phyloP scores from a whole-genome alignment of 2,329 filamentous ascomycete genomes.

The Ophioceras dolichostomum region DNA sequence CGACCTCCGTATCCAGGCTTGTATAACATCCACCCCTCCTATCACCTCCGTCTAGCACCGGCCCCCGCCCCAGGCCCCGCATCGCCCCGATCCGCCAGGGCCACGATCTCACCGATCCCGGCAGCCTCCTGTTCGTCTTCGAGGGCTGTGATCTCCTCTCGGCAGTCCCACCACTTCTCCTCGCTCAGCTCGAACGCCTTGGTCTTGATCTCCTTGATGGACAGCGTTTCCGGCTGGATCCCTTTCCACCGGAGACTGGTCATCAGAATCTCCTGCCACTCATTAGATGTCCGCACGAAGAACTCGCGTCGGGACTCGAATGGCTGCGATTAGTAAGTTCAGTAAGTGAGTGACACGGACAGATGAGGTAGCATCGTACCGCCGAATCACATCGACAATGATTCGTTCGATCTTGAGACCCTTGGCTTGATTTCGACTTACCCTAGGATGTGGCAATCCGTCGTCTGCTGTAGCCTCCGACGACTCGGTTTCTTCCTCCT shows the following conservation, averaged over 20 bases:
- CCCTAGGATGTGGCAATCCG: conserved; percentile 57
- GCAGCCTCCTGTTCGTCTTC: conserved; percentile 96
- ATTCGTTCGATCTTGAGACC: too few species aligned
- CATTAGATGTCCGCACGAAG: conserved; percentile 73
- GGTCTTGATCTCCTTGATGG: conserved; percentile 85
- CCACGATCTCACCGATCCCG: conserved; percentile 90
- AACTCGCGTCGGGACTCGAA: conserved; percentile 90
- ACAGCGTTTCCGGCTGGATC: conserved; percentile 52
- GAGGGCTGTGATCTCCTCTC: conserved; percentile 81
- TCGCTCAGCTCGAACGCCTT: conserved; percentile 84
- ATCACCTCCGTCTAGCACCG: conserved; percentile 3
- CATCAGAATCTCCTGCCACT: conserved; percentile 85
- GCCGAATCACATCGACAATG: background rate
- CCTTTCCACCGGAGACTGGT: conserved; percentile 59
- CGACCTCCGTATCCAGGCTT: too few species aligned
- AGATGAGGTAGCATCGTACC: conserved; percentile 4
- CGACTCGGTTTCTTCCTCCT: conserved; percentile 34
- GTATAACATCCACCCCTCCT: too few species aligned
- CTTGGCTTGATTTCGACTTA: conserved; percentile 16
- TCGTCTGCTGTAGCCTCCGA: conserved; percentile 49
- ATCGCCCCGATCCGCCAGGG: conserved; percentile 60
- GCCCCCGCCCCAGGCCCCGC: conserved; percentile 30
- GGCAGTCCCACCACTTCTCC: conserved; percentile 97
- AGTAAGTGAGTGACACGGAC: background rate
- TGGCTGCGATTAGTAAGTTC: conserved; percentile 35